phyloP scores from a whole-genome alignment of 768 basidiomycete species.

The Lentinula boryana region DNA sequence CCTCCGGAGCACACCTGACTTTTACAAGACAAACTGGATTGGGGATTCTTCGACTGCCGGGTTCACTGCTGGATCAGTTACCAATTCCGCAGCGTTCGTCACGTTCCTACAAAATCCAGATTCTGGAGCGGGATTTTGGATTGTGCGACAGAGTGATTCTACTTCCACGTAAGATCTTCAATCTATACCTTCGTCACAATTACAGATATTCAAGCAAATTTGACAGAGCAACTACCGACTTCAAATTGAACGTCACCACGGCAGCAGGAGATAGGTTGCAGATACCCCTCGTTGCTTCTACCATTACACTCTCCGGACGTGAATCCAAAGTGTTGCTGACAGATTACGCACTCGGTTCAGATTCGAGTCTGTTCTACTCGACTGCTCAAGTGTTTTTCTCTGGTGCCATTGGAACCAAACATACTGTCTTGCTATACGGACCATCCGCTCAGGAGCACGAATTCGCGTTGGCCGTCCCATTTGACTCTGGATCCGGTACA shows the following conservation, averaged over 20 bases:
- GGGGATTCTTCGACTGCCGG: slow-evolving; percentile 51
- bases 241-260: slow-evolving; percentile 57
- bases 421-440: slow-evolving; percentile 60
- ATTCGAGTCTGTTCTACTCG: slow-evolving; percentile 56
- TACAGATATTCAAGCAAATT: background rate
- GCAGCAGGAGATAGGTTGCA: slow-evolving; percentile 40
- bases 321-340: slow-evolving; percentile 72
- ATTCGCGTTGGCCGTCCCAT: slow-evolving; percentile 30
- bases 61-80: slow-evolving; percentile 19
- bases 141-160: slow-evolving; percentile 62
- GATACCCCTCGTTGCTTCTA: slow-evolving; percentile 47
- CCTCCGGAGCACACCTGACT: slow-evolving; percentile 71
- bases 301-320: slow-evolving; percentile 62
- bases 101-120: slow-evolving; percentile 69
- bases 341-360: slow-evolving; percentile 61
- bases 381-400: slow-evolving; percentile 73
- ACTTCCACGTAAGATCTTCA: slow-evolving; percentile 50
- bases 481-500: slow-evolving; percentile 27
- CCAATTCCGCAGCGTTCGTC: slow-evolving; percentile 42
- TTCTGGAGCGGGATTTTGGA: slow-evolving; percentile 58
- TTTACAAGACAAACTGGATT: slow-evolving; percentile 75
- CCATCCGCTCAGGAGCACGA: slow-evolving; percentile 52
- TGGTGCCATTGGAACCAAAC: slow-evolving; percentile 49
- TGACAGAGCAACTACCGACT: slow-evolving; percentile 39
- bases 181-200: background rate